Percentiles rank a stretch among this genome's conserved stretches.
Conservation (phyloP, 2,329 filamentous ascomycete species). For the Akanthomyces dipterigenus region DNA sequence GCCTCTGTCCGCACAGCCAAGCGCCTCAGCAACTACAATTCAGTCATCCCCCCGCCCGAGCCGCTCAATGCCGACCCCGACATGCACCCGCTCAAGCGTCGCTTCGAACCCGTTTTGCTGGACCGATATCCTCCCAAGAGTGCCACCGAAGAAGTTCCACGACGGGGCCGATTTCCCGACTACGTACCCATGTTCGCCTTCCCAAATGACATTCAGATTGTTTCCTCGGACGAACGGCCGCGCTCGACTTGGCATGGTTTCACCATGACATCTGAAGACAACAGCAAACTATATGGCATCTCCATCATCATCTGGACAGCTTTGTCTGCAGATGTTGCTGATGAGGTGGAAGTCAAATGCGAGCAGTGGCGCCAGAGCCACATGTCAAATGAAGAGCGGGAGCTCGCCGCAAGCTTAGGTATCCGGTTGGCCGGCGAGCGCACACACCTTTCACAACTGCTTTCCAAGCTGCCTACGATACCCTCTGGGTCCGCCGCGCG, state of each 20-base stretch:
- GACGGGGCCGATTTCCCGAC: constrained; percentile 83
- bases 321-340: constrained; percentile 71
- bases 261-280: constrained; percentile 92
- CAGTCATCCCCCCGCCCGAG: constrained; percentile 89
- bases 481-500: constrained; percentile 74
- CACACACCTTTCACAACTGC: constrained; percentile 79
- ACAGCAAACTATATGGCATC: constrained; percentile 85
- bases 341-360: constrained; percentile 74
- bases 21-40: constrained; percentile 94
- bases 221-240: constrained; percentile 88
- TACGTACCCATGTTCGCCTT: constrained; percentile 99
- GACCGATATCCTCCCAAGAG: constrained; percentile 87
- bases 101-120: constrained; percentile 92
- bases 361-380: constrained; percentile 79
- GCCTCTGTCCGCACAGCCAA: constrained; percentile 70
- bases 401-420: constrained; percentile 85
- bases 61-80: constrained; percentile 82
- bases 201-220: constrained; percentile 94
- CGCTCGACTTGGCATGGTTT: constrained; percentile 99
- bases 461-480: constrained; percentile 74
- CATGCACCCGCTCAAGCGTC: constrained; percentile 91
- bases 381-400: constrained; percentile 86
- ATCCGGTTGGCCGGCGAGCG: constrained; percentile 81
- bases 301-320: constrained; percentile 91
- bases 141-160: constrained; percentile 70